Evolutionary conservation across 352 stramenopile genomes (phyloP), one percentile per base, ranked within the genome.

Genomic region (Blastocystis sp.): DNA sequence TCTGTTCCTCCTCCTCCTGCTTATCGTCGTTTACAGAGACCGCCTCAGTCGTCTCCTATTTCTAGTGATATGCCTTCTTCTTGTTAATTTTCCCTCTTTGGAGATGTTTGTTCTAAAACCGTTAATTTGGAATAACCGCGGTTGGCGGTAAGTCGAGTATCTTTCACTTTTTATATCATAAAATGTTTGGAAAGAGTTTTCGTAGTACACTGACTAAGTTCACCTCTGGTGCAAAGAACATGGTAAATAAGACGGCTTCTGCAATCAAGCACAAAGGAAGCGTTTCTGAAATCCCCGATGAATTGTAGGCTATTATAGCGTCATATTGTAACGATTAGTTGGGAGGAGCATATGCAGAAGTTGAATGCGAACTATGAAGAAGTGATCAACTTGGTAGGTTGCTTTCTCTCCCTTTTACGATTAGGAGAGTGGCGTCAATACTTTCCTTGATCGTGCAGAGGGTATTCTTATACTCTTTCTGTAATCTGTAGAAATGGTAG

Each of bases 161-260:
- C 39, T 66, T 66, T 34, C 29, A 26, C 50, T 79, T 79, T 76
- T 79, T 79, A 7, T 53, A 47, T n/a, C 26, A 11, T 50, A 26
- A 15, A 23, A 84, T 84, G 73, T 84, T 84, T 45, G 47, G 47
- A 63, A 84, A 68, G 47, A 66, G 43, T 64, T 43, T 84, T 9
- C 34, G 73, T 45, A 84, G 47, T n/a, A 84, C 73, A 43, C 50
- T 84, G 43, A 84, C 73, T 6, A 84, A 84, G 54, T n/a, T 84
- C 45, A 68, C 43, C 2, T 84, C 73, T 45, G 47, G 29, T 47
- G 73, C 56, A 11, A 84, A 84, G 53, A 53, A 84, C 29, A 61
- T 61, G 39, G 73, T 55, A 37, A 84, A 68, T 34, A 84, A 84
- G 39, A 66, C 73, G 1, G 53, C 43, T 63, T 84, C 73, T 15